Percentiles rank a stretch among this genome's conserved stretches.
Evolutionary conservation across 2,329 filamentous ascomycete genomes (phyloP).

Genomic region (Sporothrix globosa): DNA sequence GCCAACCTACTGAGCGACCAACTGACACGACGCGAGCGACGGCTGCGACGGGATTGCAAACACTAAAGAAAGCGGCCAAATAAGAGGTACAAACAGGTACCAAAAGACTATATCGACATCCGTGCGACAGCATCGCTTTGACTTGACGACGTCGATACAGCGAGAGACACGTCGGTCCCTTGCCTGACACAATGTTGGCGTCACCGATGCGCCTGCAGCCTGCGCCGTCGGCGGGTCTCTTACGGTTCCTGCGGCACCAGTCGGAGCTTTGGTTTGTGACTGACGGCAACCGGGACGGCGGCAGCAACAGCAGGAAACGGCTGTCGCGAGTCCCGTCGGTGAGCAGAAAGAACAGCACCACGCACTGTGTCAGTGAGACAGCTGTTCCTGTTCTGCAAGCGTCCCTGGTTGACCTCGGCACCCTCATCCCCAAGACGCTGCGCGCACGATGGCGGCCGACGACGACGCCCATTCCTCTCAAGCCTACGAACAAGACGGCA

Average conservation of each 20-base stretch:
- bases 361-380: background rate
- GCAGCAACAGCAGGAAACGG: background rate
- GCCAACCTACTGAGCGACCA: background rate
- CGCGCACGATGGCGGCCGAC: constrained; percentile 30
- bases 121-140: background rate
- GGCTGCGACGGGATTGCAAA: background rate
- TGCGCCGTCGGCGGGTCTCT: constrained; percentile 60
- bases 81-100: background rate
- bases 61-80: background rate
- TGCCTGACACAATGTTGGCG: constrained; percentile 14
- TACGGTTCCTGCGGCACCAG: constrained; percentile 74
- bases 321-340: constrained; percentile 7
- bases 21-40: background rate
- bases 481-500: background rate
- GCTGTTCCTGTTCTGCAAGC: constrained; percentile 35
- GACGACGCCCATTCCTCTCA: background rate
- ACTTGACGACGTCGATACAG: background rate
- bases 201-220: constrained; percentile 38
- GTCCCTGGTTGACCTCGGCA: constrained; percentile 37
- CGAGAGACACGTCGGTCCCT: no score
- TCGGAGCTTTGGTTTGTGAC: constrained; percentile 60
- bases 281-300: constrained; percentile 39
- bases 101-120: background rate
- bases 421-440: constrained; percentile 39
- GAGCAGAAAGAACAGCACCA: constrained; percentile 39